Evolutionary conservation across 2,329 filamentous ascomycete species (phyloP), one percentile per base, ranked within the genome.

Genomic region (Trichoderma cornu-damae): DNA sequence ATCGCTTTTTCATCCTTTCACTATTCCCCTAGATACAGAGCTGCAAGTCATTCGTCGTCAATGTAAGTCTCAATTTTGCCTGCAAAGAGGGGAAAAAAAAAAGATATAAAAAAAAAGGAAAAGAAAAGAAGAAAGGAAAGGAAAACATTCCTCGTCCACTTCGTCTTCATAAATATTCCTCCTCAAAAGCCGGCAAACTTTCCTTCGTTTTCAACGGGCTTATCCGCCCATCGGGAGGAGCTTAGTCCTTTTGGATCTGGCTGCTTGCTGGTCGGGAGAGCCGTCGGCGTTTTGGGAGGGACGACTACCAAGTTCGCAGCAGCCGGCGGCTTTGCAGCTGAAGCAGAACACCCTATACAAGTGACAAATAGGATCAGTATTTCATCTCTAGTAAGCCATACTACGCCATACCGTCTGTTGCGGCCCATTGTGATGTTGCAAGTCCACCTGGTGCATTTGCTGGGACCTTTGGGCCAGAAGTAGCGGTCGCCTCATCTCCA

Each of bases 171-270:
- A 37, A 18, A 22, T 11, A 5, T 9, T 12, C 6, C 7, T n/a
- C 18, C 7, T 49, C 22, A 50, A 30, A 43, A 18, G 11, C 43
- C 24, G 22, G 30, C 26, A 38, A 57, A 57, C 34, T 20, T 28
- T 9, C 38, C 44, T 14, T 38, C 7, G 18, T 47, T 35, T n/a
- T 24, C 40, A 14, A 38, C 16, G 38, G 53, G 35, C 26, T 40
- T 46, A 12, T 53, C 48, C 28, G 62, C 62, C 62, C 49, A 63
- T 46, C 59, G 59, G 28, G 62, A 63, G n/a, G 62, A 52, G 38
- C 54, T 32, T 8, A 63, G 47, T n/a, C 62, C 62, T 32, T 43
- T 38, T 1, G 26, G 9, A 6, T n/a, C 24, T 6, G 57, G 9
- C 11, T 35, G 28, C 11, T 28, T 4, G 14, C 14, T 42, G 3